Evolutionary conservation across 371 early-diverging fungal genomes (phyloP).

Genomic region (Dipsacomyces acuminosporus): DNA sequence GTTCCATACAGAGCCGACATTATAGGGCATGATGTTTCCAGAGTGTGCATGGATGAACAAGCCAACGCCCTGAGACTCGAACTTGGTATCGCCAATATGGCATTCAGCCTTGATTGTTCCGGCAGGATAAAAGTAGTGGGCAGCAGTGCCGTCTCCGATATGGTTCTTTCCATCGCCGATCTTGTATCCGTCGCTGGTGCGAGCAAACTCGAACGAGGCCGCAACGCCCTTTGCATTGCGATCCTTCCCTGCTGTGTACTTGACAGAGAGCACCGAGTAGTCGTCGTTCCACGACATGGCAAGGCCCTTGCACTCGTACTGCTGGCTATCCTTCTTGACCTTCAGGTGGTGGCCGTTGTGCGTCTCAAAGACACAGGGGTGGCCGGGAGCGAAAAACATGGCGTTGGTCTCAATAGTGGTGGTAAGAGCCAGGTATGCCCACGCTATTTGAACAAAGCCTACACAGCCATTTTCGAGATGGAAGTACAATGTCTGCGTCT

Average conservation of each 20-base stretch:
- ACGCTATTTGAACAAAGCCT: conserved; percentile 78
- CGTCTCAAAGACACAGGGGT: conserved; percentile 63
- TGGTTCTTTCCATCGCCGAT: conserved; percentile 75
- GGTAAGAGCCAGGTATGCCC: conserved; percentile 74
- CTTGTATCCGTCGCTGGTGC: conserved; percentile 68
- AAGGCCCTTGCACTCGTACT: conserved; percentile 66
- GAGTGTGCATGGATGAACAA: conserved; percentile 80
- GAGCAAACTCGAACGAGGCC: conserved; percentile 61
- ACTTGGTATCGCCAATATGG: conserved; percentile 59
- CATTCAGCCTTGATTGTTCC: conserved; percentile 67
- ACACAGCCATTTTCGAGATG: conserved; percentile 69
- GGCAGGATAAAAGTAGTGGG: conserved; percentile 81
- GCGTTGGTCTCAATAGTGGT: conserved; percentile 75
- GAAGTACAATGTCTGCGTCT: conserved; percentile 84
- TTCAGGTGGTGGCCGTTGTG: conserved; percentile 63
- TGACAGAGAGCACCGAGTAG: conserved; percentile 25
- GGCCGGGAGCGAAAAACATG: conserved; percentile 65
- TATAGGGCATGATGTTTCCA: conserved; percentile 74
- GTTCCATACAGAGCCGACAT: conserved; percentile 84
- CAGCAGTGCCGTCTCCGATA: conserved; percentile 56
- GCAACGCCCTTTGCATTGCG: conserved; percentile 45
- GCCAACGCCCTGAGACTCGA: conserved; percentile 66
- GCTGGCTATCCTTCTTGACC: conserved; percentile 65
- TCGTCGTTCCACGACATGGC: conserved; percentile 52
- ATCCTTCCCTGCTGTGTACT: conserved; percentile 37